Evolutionary conservation across 2,329 filamentous ascomycete species (phyloP).

Genomic region (Triangularia setosa): DNA sequence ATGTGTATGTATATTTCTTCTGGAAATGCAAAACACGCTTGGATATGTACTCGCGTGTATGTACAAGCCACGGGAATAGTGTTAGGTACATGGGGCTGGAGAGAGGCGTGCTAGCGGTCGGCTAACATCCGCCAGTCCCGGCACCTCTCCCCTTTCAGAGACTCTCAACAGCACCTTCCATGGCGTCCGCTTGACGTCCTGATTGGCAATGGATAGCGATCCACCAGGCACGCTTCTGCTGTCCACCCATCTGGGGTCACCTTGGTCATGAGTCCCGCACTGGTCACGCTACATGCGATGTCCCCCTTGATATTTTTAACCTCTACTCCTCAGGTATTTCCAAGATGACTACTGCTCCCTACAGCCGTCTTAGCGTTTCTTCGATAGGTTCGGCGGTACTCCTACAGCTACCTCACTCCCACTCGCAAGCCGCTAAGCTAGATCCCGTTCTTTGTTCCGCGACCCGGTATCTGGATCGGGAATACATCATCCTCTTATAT

Average conservation of each 20-base stretch:
- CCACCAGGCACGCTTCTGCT: background rate
- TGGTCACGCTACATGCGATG: constrained; percentile 3
- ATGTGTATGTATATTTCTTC: constrained; percentile 10
- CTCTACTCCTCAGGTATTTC: background rate
- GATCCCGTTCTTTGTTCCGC: constrained; percentile 14
- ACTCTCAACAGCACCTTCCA: background rate
- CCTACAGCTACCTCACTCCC: background rate
- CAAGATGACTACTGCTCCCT: background rate
- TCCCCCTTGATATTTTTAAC: background rate
- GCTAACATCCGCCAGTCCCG: constrained; percentile 1
- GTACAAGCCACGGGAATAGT: background rate
- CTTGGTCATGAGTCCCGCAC: constrained; percentile 7
- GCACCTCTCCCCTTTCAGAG: background rate
- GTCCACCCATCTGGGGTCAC: constrained; percentile 1
- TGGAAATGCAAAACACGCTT: background rate
- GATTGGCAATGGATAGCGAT: constrained; percentile 4
- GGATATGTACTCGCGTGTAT: too few species aligned
- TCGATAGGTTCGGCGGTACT: background rate
- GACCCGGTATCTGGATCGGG: background rate
- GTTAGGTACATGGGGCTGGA: background rate
- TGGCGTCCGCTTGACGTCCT: background rate
- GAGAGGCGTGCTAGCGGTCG: background rate
- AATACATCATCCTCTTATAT: background rate
- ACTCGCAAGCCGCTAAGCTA: background rate
- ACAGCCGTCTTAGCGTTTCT: background rate